Base-by-base conservation (phyloP, 805 yeast genomes). In the Ogataea haglerorum region DNA sequence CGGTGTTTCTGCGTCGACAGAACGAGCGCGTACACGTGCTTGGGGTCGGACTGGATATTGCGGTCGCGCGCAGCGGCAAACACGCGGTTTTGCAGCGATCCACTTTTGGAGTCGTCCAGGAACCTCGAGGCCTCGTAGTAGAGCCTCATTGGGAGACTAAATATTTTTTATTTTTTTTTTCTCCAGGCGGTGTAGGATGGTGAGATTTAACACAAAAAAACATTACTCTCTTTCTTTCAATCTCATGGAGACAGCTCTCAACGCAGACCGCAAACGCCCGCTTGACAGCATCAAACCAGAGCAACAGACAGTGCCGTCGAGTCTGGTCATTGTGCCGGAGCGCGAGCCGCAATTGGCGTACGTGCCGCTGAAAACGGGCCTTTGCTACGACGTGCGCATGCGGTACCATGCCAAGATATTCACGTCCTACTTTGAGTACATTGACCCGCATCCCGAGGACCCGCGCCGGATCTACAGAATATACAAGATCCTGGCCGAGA, bases 401-500 rank as follows among this genome's bases (percentile, higher is more conserved):
- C 74, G 99, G 47, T 93, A 91, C 62, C 99, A 93, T 61, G 95
- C 97, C 28, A 87, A 89, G 58, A 82, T 93, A 38, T 90, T 85
- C 65, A 87, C 96, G 3, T 84, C 93, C 2, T 87, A 91, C 52
- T 85, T 78, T 54, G 96, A 91, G 61, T 91, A 91, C 63, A 87
- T 91, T 38, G 99, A 93, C 58, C 99, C 98, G 2, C 99, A 93
- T 60, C 99, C 99, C 4, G 99, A 93, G 61, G 99, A 93, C 58
- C 99, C 99, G 9, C 75, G 99, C 47, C 78, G 99, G 52, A 90
- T 91, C 26, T 93, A 90, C 64, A 75, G 98, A 42, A 86, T 93
- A 34, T 93, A 93, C 68, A 89, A 93, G 65, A 84, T 85, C 30
- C 72, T 93, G 31, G 97, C 96, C 0, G 97, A 93, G 57, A 89